Evolutionary conservation across 495 filamentous ascomycete genomes (phyloP).

Genomic region (Lindgomyces ingoldianus): DNA sequence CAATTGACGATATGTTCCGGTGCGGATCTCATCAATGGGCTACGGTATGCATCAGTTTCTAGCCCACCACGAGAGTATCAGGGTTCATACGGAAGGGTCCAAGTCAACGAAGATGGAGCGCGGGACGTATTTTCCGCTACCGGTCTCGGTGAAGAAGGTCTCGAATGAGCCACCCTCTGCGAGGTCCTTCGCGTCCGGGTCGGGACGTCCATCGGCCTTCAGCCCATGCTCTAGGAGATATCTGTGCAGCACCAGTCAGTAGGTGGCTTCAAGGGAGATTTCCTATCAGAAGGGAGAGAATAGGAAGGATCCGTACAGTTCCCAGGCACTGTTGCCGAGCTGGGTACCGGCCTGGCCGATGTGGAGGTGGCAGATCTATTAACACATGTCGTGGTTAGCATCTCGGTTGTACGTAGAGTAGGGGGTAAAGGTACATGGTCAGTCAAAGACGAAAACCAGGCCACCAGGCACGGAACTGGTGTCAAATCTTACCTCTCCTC

Average conservation of each 20-base stretch:
- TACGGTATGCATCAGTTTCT: slow-evolving; percentile 34
- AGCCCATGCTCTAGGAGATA: slow-evolving; percentile 92
- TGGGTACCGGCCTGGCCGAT: slow-evolving; percentile 91
- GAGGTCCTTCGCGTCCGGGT: slow-evolving; percentile 63
- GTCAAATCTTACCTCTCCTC: slow-evolving; percentile 34
- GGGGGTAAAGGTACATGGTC: background rate
- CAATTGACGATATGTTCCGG: slow-evolving; percentile 76
- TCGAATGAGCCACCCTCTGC: slow-evolving; percentile 73
- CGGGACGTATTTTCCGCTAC: slow-evolving; percentile 84
- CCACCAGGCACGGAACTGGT: background rate
- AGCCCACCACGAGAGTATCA: background rate
- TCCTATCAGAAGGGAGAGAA: background rate
- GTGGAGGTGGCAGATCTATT: slow-evolving; percentile 82
- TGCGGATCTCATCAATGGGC: slow-evolving; percentile 90
- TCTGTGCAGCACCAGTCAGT: slow-evolving; percentile 48
- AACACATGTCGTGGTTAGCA: slow-evolving; percentile 22
- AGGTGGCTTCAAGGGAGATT: background rate
- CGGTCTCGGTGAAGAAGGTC: slow-evolving; percentile 90
- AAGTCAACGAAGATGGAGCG: slow-evolving; percentile 88
- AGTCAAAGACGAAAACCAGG: background rate
- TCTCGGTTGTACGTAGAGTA: slow-evolving; percentile 1
- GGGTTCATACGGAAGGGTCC: slow-evolving; percentile 69
- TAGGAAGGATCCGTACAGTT: slow-evolving; percentile 66
- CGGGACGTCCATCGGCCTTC: slow-evolving; percentile 69
- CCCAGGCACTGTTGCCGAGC: slow-evolving; percentile 93